Base-by-base conservation (phyloP, 495 filamentous ascomycete genomes). In the Hypomontagnella monticulosa region DNA sequence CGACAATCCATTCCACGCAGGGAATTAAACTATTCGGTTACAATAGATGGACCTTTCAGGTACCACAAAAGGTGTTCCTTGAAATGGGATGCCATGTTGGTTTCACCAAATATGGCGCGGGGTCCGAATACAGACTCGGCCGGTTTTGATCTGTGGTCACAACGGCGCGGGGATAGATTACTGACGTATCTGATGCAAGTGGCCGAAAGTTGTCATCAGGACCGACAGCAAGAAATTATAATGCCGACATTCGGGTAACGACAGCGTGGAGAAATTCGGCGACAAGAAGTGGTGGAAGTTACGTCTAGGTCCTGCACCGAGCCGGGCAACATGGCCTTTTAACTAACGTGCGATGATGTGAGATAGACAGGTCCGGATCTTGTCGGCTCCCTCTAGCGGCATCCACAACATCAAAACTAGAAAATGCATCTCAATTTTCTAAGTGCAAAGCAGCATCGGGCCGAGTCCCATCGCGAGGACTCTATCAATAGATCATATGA, bases 181-280 rank as follows among this genome's bases (percentile, higher is more conserved):
- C 15, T 33, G 43, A 38, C 63, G 43, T 55, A 7, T 5, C 30
- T 11, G 63, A 63, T 55, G 53, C 48, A 55, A 32, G 40, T 1
- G 33, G 15, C 47, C 59, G 52, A 57, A 59, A 49, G 10, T 37
- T 49, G 37, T 40, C 23, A 32, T 42, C 43, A 43, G 38, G 48
- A 38, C 32, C 32, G 30, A 42, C 48, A 59, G 54, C n/a, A 46
- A 55, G 36, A 43, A 30, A 53, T 36, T n/a, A 20, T 32, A 61
- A 33, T 59, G 53, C 54, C 66, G 60, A 60, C 44, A 19, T 55
- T 56, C 66, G 66, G 66, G 32, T 56, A 18, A 44, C 44, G 12
- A 36, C 66, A 69, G 49, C 41, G 55, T 58, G 59, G 55, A 59
- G 60, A 63, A 58, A 55, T 46, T 57, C 48, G 40, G 40, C 63